Conservation (phyloP, 495 filamentous ascomycete genomes). For the Staphylotrichum longicolle region DNA sequence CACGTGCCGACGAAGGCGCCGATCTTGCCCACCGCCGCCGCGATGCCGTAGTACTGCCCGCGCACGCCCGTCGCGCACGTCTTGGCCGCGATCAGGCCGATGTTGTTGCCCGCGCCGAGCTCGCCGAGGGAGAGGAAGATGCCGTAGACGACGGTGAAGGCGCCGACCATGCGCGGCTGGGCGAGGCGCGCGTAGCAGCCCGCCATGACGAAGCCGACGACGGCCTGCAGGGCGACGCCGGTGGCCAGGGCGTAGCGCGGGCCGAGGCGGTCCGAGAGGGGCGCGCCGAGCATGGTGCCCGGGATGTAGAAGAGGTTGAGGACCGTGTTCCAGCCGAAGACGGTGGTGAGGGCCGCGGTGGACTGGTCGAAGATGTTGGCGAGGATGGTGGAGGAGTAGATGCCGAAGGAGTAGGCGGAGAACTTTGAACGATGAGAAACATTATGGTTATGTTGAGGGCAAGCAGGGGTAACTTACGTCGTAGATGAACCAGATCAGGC, state of each 20-base stretch:
- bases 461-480: slow-evolving; percentile 48
- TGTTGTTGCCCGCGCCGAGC: slow-evolving; percentile 86
- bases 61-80: slow-evolving; percentile 82
- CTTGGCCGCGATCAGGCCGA: slow-evolving; percentile 82
- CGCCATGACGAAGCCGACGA: slow-evolving; percentile 87
- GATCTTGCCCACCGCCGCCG: slow-evolving; percentile 80
- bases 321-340: slow-evolving; percentile 82
- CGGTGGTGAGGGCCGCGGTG: slow-evolving; percentile 61
- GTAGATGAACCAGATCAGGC: slow-evolving; percentile 89
- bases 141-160: slow-evolving; percentile 72
- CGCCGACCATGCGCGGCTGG: slow-evolving; percentile 62
- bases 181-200: slow-evolving; percentile 65
- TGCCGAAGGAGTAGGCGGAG: slow-evolving; percentile 72
- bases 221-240: slow-evolving; percentile 65
- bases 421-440: slow-evolving; percentile 47
- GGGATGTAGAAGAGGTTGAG: slow-evolving; percentile 86
- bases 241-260: slow-evolving; percentile 67
- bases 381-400: slow-evolving; percentile 73
- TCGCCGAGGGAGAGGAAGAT: slow-evolving; percentile 85
- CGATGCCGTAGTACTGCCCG: slow-evolving; percentile 89
- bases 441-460: neutral
- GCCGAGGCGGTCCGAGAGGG: slow-evolving; percentile 70
- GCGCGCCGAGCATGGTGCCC: slow-evolving; percentile 72
- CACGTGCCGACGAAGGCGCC: slow-evolving; percentile 90
- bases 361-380: slow-evolving; percentile 56